Percentiles rank a stretch among this genome's conserved stretches.
phyloP scores from a whole-genome alignment of 805 yeast species.

The Tetrapisispora taiwanensis region DNA sequence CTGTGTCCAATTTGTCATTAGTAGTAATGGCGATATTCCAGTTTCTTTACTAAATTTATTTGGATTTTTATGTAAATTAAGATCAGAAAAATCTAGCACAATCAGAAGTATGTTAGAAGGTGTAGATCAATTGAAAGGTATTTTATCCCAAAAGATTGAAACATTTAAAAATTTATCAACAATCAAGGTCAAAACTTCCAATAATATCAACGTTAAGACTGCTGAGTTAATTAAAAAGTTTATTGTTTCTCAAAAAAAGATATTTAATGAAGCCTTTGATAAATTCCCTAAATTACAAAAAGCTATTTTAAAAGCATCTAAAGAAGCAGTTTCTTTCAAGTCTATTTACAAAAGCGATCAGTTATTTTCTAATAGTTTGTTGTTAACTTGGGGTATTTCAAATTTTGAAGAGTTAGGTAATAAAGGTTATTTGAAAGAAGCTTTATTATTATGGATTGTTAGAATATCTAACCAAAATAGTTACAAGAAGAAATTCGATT shows the following conservation, averaged over 20 bases:
- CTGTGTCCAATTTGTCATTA: conserved; percentile 35
- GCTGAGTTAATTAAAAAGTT: conserved; percentile 36
- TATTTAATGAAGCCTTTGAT: conserved; percentile 39
- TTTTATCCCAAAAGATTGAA: conserved; percentile 42
- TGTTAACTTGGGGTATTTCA: conserved; percentile 47
- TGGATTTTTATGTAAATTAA: conserved; percentile 41
- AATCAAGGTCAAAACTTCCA: conserved; percentile 14
- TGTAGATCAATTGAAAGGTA: conserved; percentile 40
- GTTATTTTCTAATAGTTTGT: conserved; percentile 42
- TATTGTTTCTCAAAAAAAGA: conserved; percentile 38
- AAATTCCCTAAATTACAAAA: conserved; percentile 18
- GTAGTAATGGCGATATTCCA: conserved; percentile 31
- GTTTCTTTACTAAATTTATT: conserved; percentile 42
- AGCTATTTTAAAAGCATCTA: conserved; percentile 39
- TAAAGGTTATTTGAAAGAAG: conserved; percentile 45
- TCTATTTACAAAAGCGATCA: conserved; percentile 46
- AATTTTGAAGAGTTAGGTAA: conserved; percentile 42
- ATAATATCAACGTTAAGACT: conserved; percentile 17
- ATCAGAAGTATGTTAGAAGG: conserved; percentile 55
- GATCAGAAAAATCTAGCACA: conserved; percentile 39
- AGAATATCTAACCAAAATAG: conserved; percentile 41
- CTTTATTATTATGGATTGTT: conserved; percentile 52
- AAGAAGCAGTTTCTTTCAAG: conserved; percentile 39
- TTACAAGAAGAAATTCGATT: conserved; percentile 23
- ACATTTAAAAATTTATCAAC: conserved; percentile 30